phyloP scores from a whole-genome alignment of 345 rosid genomes.

The Draba incana region DNA sequence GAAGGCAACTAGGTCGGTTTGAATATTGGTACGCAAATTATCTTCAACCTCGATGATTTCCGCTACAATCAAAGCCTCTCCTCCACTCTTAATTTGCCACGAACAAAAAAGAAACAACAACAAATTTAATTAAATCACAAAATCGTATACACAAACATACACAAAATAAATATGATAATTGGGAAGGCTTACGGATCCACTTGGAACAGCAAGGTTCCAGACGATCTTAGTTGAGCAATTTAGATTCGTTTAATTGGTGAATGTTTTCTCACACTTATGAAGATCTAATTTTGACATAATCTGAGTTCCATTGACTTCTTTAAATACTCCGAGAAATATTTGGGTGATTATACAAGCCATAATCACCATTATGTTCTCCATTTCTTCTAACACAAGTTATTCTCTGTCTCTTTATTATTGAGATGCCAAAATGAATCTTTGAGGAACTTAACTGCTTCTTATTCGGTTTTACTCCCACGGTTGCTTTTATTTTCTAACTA shows the following conservation, averaged over 20 bases:
- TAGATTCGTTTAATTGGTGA: conserved; percentile 27
- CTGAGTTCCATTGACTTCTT: conserved; percentile 25
- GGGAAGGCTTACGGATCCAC: conserved; percentile 37
- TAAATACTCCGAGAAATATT: neutral
- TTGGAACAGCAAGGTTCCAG: conserved; percentile 42
- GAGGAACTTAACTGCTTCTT: neutral
- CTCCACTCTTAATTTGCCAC: conserved; percentile 72
- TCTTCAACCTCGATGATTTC: conserved; percentile 95
- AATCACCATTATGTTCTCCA: neutral
- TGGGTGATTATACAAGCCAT: neutral
- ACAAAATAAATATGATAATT: neutral
- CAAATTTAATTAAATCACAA: neutral
- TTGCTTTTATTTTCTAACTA: conserved; percentile 21
- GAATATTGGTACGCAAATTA: conserved; percentile 70
- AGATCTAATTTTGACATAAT: conserved; percentile 42
- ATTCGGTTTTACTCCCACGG: conserved; percentile 13
- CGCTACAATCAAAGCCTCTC: conserved; percentile 87
- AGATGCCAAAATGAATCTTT: conserved; percentile 5
- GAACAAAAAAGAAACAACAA: neutral
- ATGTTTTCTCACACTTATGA: conserved; percentile 36
- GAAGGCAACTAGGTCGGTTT: too few relatives aligned
- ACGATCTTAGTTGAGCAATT: conserved; percentile 41
- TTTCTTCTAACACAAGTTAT: neutral
- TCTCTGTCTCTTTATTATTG: neutral
- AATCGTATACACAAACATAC: neutral